Percentiles rank a stretch among this genome's conserved stretches.
phyloP scores from a whole-genome alignment of 495 filamentous ascomycete genomes.

The Thermochaetoides thermophila region DNA sequence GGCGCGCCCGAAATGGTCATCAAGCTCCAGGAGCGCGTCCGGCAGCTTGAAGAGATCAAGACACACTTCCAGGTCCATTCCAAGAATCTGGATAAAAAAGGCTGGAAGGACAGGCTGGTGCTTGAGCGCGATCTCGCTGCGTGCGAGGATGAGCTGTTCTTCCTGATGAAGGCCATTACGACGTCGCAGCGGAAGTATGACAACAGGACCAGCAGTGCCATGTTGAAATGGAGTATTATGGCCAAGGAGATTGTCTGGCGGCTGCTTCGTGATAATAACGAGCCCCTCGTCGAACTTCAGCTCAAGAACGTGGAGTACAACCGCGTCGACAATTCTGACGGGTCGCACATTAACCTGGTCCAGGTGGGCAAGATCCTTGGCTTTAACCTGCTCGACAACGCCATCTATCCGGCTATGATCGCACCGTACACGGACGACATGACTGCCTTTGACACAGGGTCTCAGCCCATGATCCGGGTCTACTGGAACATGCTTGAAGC shows the following conservation, averaged over 20 bases:
- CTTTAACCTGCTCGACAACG: conserved; percentile 74
- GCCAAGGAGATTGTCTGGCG: conserved; percentile 95
- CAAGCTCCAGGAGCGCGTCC: conserved; percentile 77
- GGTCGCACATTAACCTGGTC: conserved; percentile 85
- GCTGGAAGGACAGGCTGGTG: conserved; percentile 75
- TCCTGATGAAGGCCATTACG: conserved; percentile 99
- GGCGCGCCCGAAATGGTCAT: conserved; percentile 90
- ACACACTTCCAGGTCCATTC: conserved; percentile 87
- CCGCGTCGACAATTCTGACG: conserved; percentile 88
- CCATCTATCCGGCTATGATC: conserved; percentile 91
- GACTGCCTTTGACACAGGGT: conserved; percentile 29
- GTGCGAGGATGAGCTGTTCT: conserved; percentile 96
- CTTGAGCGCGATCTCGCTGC: conserved; percentile 77
- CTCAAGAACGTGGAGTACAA: conserved; percentile 80
- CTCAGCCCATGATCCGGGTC: conserved; percentile 68
- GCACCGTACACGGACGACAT: conserved; percentile 57
- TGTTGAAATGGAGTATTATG: conserved; percentile 79
- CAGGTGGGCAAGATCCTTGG: conserved; percentile 73
- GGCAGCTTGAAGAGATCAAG: conserved; percentile 94
- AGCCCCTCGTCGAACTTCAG: conserved; percentile 89
- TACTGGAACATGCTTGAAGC: conserved; percentile 98
- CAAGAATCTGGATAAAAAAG: conserved; percentile 70
- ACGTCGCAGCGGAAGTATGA: conserved; percentile 81
- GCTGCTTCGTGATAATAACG: conserved; percentile 67
- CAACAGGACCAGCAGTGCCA: conserved; percentile 55